Evolutionary conservation across 2,329 filamentous ascomycete species (phyloP), one percentile per base, ranked within the genome.

Genomic region (Pyrenochaeta sp.): DNA sequence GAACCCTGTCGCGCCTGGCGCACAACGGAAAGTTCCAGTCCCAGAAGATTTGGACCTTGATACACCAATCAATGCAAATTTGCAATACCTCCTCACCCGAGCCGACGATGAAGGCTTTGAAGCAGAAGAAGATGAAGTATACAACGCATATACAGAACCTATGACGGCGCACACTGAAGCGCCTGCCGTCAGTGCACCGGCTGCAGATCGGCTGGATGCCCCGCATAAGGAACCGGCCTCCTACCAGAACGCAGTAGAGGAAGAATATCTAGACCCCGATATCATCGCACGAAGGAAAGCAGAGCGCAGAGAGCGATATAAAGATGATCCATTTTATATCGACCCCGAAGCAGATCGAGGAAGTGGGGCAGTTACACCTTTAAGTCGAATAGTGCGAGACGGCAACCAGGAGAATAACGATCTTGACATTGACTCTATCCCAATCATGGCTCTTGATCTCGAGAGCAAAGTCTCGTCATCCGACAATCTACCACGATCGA

Each of bases 281-380:
- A 89, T 90, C 32, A 68, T 89, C 28, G 88, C 89, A 4, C 81
- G 85, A 51, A 82, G 89, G 51, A 89, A 86, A 58, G 84, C 86
- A 3, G 90, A 96, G 64, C 82, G 92, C 8, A 75, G 81, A 43
- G 91, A 96, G 65, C 83, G 90, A 43, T 90, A 96, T 69, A 88
- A 83, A 57, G 93, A 97, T 64, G 94, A 99, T 61, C 94, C 94
- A 1, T 99, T 96, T 69, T 99, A 99, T 65, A 97, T 99, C 62
- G 78, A 78, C 17, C 72, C 74, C 6, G 74, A 74, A 24, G 60
- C 51, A 7, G 77, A 77, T 18, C 42, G 51, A 23, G 78, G 77
- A 20, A 84, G 83, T 3, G 83, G 84, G 22, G 81, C 81, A 5
- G 87, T 87, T 0, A 93, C 89, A 1, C 89, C 89, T 0, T 85